phyloP scores from a whole-genome alignment of 805 yeast genomes.

The Metschnikowia aberdeeniae region DNA sequence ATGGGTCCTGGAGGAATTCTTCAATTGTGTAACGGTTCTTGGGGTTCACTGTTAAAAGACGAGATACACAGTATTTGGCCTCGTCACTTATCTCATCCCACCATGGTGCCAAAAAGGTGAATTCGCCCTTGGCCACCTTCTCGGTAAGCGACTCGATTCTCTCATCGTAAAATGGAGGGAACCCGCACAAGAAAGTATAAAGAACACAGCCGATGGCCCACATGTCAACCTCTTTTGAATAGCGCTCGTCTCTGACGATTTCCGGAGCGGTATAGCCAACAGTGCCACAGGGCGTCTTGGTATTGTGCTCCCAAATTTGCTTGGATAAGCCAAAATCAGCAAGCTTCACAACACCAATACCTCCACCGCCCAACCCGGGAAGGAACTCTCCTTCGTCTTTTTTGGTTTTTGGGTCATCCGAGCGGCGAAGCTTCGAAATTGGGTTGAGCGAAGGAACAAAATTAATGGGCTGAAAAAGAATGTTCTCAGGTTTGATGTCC shows the following conservation, averaged over 20 bases:
- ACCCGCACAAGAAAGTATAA: constrained; percentile 66
- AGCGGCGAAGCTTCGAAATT: constrained; percentile 38
- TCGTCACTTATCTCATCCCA: constrained; percentile 78
- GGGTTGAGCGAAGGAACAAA: constrained; percentile 43
- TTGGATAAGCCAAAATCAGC: constrained; percentile 73
- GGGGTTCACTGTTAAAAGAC: constrained; percentile 68
- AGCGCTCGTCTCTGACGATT: constrained; percentile 50
- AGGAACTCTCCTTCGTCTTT: constrained; percentile 58
- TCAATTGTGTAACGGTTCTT: constrained; percentile 62
- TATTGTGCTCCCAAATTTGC: constrained; percentile 36
- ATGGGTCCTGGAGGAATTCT: constrained; percentile 66
- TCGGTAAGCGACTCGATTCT: constrained; percentile 57
- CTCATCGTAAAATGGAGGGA: constrained; percentile 75
- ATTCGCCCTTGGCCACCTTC: constrained; percentile 69
- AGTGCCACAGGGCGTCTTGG: constrained; percentile 74
- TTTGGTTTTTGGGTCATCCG: constrained; percentile 55
- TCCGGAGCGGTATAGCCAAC: constrained; percentile 77
- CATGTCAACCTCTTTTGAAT: constrained; percentile 65
- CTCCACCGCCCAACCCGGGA: constrained; percentile 55
- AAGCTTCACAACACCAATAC: constrained; percentile 58
- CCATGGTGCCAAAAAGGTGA: constrained; percentile 77
- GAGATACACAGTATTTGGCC: constrained; percentile 65
- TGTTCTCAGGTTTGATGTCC: constrained; percentile 78
- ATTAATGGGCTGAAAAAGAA: constrained; percentile 57
- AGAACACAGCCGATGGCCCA: constrained; percentile 74